These are phyloP conservation scores for Cubamyces lactineus DNA, from an alignment of 768 basidiomycete genomes.

Conservation along the genomic window DNA sequence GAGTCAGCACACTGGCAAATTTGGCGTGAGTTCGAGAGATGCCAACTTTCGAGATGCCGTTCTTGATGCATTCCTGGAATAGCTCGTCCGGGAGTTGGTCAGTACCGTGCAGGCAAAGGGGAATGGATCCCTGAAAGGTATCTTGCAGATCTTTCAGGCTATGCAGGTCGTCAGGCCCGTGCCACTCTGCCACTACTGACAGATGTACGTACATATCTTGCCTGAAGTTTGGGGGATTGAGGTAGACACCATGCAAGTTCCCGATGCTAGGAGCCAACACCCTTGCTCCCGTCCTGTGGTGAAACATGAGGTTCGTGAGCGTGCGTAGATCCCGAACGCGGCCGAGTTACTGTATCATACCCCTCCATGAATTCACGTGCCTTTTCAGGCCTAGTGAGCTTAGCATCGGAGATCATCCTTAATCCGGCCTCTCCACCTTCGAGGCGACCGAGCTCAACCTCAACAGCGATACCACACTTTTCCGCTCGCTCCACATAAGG, in stretches of 20 bases:
- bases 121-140: conserved; percentile 40
- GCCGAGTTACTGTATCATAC: conserved; percentile 24
- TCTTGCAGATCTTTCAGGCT: conserved; percentile 43
- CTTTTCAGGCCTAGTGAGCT: conserved; percentile 48
- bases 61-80: conserved; percentile 49
- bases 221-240: conserved; percentile 49
- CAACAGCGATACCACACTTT: conserved; percentile 45
- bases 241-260: conserved; percentile 50
- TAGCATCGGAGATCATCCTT: conserved; percentile 50
- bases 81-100: conserved; percentile 48
- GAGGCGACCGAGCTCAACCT: conserved; percentile 51
- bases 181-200: not conserved
- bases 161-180: not conserved
- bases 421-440: conserved; percentile 55
- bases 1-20: not conserved
- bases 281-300: conserved; percentile 44
- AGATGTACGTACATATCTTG: conserved; percentile 43
- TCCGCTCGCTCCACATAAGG: conserved; percentile 49
- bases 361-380: conserved; percentile 47
- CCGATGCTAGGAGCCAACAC: conserved; percentile 53
- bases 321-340: too few relatives aligned
- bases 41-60: conserved; percentile 45
- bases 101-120: conserved; percentile 50
- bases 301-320: too few relatives aligned
- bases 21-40: not conserved